Percentiles rank a stretch among this genome's conserved stretches.
phyloP scores from a whole-genome alignment of 2,329 filamentous ascomycete species.

The Ascosphaera apis region DNA sequence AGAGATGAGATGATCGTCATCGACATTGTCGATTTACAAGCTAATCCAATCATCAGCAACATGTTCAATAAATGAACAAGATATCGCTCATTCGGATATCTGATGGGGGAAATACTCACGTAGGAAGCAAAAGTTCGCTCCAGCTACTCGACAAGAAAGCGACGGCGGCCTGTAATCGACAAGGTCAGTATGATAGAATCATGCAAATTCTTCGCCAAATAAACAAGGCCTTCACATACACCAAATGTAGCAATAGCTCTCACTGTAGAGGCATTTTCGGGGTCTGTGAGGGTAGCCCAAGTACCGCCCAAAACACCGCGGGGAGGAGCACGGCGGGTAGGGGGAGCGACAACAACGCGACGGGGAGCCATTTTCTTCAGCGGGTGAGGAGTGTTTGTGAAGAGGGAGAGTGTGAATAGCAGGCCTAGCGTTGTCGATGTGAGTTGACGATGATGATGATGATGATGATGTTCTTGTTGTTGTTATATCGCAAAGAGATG shows the following conservation, averaged over 20 bases:
- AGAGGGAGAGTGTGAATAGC: slow-evolving; percentile 2
- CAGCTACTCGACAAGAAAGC: slow-evolving; percentile 44
- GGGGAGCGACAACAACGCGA: slow-evolving; percentile 27
- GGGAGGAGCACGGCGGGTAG: slow-evolving; percentile 15
- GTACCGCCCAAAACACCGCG: slow-evolving; percentile 33
- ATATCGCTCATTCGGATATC: not conserved
- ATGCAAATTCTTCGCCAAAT: not conserved
- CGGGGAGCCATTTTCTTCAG: slow-evolving; percentile 37
- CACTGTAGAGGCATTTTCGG: slow-evolving; percentile 47
- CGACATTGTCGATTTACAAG: too few relatives aligned
- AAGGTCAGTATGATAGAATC: slow-evolving; percentile 5
- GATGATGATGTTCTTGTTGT: slow-evolving; percentile 1
- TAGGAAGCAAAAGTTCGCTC: slow-evolving; percentile 43
- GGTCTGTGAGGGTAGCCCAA: slow-evolving; percentile 39
- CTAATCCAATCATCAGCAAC: too few relatives aligned
- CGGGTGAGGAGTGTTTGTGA: slow-evolving; percentile 1
- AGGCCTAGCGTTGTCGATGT: too few relatives aligned
- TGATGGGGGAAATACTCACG: slow-evolving; percentile 17
- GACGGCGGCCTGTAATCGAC: slow-evolving; percentile 32
- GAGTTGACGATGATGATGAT: slow-evolving; percentile 1
- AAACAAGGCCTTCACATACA: slow-evolving; percentile 25
- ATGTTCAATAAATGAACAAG: too few relatives aligned
- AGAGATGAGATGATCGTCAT: too few relatives aligned
- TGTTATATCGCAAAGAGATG: not conserved
- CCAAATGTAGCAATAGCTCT: slow-evolving; percentile 45